These are phyloP conservation scores for Ilex asprella DNA, from an alignment of 257 asterid genomes.

Conservation along the genomic window DNA sequence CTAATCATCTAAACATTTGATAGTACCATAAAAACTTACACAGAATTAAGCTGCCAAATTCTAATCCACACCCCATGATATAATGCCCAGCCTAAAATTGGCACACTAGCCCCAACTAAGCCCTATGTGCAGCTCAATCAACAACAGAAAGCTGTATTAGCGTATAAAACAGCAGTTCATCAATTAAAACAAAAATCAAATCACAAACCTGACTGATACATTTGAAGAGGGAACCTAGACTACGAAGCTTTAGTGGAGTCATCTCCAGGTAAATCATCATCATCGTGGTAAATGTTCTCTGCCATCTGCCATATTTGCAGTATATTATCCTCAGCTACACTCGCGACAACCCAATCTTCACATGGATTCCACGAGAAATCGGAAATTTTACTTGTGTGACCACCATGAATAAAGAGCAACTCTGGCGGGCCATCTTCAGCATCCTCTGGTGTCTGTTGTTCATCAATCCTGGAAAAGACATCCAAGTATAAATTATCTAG, in stretches of 20 bases:
- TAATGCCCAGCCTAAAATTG: too few relatives aligned
- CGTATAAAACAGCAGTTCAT: too few relatives aligned
- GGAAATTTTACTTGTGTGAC: conserved; percentile 88
- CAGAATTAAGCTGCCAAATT: too few relatives aligned
- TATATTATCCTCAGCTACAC: conserved; percentile 94
- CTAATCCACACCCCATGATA: too few relatives aligned
- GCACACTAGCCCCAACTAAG: too few relatives aligned
- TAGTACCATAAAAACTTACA: too few relatives aligned
- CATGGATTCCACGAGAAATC: conserved; percentile 98
- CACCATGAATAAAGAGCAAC: conserved; percentile 88
- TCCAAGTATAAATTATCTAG: too few relatives aligned
- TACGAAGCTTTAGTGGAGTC: conserved; percentile 45
- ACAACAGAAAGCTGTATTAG: too few relatives aligned
- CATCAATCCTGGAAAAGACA: conserved; percentile 53
- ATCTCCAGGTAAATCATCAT: conserved; percentile 80
- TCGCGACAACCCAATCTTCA: conserved; percentile 96
- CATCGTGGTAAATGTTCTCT: conserved; percentile 90
- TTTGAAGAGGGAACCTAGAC: neutral
- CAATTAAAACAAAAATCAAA: too few relatives aligned
- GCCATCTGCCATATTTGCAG: conserved; percentile 99
- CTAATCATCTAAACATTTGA: too few relatives aligned
- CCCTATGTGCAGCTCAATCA: too few relatives aligned
- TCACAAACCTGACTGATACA: too few relatives aligned
- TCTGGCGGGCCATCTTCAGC: conserved; percentile 96
- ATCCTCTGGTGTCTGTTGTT: conserved; percentile 80